Evolutionary conservation across 345 rosid species (phyloP), one percentile per base, ranked within the genome.

Genomic region (Populus alba): DNA sequence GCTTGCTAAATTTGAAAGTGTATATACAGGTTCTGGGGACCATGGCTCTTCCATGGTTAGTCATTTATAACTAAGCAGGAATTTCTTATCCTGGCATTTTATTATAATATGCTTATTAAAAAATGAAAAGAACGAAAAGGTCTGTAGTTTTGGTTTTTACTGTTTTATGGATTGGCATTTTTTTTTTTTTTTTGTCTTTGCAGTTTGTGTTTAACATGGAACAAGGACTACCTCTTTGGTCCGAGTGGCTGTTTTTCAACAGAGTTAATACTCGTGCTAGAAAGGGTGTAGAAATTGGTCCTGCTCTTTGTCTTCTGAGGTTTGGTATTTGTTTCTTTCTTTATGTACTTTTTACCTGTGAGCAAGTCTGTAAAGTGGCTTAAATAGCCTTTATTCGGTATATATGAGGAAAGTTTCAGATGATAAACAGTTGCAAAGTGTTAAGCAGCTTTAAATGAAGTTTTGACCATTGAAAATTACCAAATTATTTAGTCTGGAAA

Each of bases 21-120:
- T 94, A 77, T 94, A 92, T 73, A 90, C 97, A 72, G 98, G 96
- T 84, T 91, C 98, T 61, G 95, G 92, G 67, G 97, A 92, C 57
- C 91, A 86, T 68, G 95, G 97, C n/a, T 92, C 97, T 82, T 90
- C 97, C 51, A 89, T 92, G 99, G 98, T 94, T 76, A 83, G 95
- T 86, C 45, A 35, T 53, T 22, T 74, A 8, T 49, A 37, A 41
- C 68, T 15, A 16, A 35, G 73, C 25, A 55, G 12, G 25, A 18
- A 55, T 55, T 55, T 8, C 61, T 20, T 55, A 55, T 55, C 61
- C 61, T 55, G 25, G 61, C 11, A 55, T 55, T 22, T 20, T 55
- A 55, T 55, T 55, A 22, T 22, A 22, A 22, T 18, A 55, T 55
- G 23, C 25, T 55, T 20, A 8, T 55, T 55, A 55, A 20, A 55